Conservation (phyloP, 2,329 filamentous ascomycete species). For the Chaetomium globosum region DNA sequence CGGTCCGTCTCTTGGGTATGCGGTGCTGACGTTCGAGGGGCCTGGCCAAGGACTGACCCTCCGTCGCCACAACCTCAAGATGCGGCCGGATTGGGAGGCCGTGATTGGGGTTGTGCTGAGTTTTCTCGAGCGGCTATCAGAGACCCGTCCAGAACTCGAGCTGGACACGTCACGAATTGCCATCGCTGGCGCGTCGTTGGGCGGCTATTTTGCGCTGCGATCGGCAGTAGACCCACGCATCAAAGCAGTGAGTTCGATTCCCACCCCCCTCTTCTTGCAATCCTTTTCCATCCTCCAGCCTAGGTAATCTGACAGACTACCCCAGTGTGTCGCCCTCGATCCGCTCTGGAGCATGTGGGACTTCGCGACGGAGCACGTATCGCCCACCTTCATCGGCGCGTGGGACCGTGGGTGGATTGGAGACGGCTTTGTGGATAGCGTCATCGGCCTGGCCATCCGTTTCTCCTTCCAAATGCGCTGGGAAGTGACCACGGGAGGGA, state of each 20-base stretch:
- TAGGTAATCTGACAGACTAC: no score
- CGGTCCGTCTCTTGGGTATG: background rate
- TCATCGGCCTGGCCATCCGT: background rate
- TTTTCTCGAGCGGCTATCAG: background rate
- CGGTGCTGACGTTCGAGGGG: background rate
- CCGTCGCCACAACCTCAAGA: background rate
- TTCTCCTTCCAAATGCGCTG: no score
- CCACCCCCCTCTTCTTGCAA: no score
- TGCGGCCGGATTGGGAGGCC: background rate
- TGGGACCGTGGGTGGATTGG: background rate
- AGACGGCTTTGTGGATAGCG: background rate
- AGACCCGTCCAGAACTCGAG: background rate
- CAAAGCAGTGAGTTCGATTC: background rate
- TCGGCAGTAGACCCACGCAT: background rate
- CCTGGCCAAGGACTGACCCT: background rate
- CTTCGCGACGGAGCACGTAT: background rate
- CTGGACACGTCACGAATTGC: background rate
- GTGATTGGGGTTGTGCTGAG: background rate
- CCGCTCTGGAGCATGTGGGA: background rate
- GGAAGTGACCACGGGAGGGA: no score
- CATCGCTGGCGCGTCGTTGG: background rate
- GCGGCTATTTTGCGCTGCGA: background rate
- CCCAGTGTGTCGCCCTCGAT: background rate
- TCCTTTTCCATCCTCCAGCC: no score
- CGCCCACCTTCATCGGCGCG: background rate